Percentiles rank a stretch among this genome's conserved stretches.
Evolutionary conservation across 2,329 filamentous ascomycete species (phyloP).

Genomic region (Aspergillus ibericus): DNA sequence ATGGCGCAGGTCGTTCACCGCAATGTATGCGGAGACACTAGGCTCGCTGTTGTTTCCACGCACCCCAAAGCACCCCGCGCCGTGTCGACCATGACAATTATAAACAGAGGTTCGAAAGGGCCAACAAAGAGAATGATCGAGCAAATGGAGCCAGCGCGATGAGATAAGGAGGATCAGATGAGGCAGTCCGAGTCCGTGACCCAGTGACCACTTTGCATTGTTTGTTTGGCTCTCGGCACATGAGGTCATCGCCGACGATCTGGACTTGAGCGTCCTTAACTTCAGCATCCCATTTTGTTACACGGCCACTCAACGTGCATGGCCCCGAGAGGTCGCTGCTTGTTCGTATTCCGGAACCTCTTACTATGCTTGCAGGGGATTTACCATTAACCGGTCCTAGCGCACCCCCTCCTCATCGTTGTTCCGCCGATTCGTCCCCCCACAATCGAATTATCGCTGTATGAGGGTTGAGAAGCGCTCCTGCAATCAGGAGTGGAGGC

Average conservation of each 20-base stretch:
- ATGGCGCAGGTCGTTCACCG: background rate
- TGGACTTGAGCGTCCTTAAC: background rate
- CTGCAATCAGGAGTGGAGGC: slow-evolving; percentile 5
- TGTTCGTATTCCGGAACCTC: background rate
- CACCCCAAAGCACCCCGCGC: background rate
- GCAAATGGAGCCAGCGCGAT: background rate
- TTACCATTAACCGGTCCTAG: background rate
- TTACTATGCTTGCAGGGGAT: background rate
- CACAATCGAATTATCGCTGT: background rate
- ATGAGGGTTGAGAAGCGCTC: background rate
- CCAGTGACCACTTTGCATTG: slow-evolving; percentile 30
- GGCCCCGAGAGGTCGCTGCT: background rate
- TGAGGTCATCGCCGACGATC: slow-evolving; percentile 23
- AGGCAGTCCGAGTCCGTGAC: slow-evolving; percentile 1
- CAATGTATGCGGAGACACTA: background rate
- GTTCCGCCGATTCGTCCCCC: background rate
- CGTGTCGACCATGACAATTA: background rate
- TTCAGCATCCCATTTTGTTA: background rate
- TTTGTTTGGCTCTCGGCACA: slow-evolving; percentile 25
- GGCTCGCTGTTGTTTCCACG: background rate
- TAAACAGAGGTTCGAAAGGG: background rate
- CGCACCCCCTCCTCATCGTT: background rate
- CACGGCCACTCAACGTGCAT: slow-evolving; percentile 1
- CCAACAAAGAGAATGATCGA: background rate
- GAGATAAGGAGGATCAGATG: slow-evolving; percentile 1